Base-by-base conservation (phyloP, 2,329 filamentous ascomycete species). In the Botryotinia globosa region DNA sequence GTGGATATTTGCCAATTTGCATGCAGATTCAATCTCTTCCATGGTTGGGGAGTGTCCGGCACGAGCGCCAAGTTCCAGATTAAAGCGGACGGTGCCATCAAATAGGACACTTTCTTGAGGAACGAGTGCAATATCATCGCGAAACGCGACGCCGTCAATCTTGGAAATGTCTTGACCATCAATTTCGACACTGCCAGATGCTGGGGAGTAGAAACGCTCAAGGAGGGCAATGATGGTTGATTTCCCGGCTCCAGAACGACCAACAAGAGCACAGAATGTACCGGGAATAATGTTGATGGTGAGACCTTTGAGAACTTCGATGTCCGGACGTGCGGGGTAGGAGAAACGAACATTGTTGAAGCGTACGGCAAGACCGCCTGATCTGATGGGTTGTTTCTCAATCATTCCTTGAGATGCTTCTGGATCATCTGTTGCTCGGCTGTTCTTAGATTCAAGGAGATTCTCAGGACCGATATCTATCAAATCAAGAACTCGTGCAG, bases 241-340 rank as follows among this genome's bases (percentile, higher is more conserved):
- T 78, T 92, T 92, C 1, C 90, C 90, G 1, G 89, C 87, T 3
- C 90, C 90, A 0, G 88, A 90, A 5, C 89, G 87, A 0, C 90
- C 90, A 4, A 91, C 89, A 25, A 92, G 83, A 2, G 88, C 90
- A 74, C 85, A 86, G 78, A 91, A 91, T 70, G 89, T 85, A 2
- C 88, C 88, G 0, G 88, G 84, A 39, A 84, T 81, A 67, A 92
- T 86, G 0, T 84, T 84, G 44, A 92, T 83, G 20, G 83, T 87
- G 25, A 92, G 82, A 2, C 83, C 85, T 34, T 85, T 82, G 2
- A 93, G 82, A 25, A 92, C 87, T 42, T 84, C 82, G 25, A 85
- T 82, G 58, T 89, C 85, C 20, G 89, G 88, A 0, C 90, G 85
- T 32, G 88, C 85, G 2, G 90, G 89, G 76, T 93, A 93, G 10